These are phyloP conservation scores for Clavispora asparagi DNA, from an alignment of 805 yeast genomes.

Conservation along the genomic window DNA sequence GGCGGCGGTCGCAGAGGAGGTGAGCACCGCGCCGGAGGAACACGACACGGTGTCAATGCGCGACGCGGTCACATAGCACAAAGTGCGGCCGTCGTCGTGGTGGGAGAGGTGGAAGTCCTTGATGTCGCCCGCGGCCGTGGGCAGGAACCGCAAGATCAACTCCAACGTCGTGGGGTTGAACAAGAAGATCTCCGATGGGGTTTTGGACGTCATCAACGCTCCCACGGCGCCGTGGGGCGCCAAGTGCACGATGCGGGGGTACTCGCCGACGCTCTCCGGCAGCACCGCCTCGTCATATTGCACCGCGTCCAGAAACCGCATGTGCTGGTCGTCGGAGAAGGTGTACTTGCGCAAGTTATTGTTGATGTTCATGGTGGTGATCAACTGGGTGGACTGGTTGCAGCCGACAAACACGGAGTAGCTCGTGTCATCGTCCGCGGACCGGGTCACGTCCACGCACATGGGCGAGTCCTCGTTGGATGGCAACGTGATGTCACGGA, in stretches of 20 bases:
- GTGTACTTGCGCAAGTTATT: slow-evolving; percentile 67
- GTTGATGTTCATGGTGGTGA: slow-evolving; percentile 54
- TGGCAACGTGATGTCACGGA: slow-evolving; percentile 56
- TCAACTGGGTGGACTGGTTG: slow-evolving; percentile 59
- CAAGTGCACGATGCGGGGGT: slow-evolving; percentile 57
- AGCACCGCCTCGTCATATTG: slow-evolving; percentile 47
- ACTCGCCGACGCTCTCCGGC: slow-evolving; percentile 40
- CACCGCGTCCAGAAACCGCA: slow-evolving; percentile 54
- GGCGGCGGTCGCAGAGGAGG: slow-evolving; percentile 20
- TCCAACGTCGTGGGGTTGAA: slow-evolving; percentile 53
- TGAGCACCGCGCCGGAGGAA: slow-evolving; percentile 36
- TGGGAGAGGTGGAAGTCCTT: slow-evolving; percentile 67
- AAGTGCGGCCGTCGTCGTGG: slow-evolving; percentile 49
- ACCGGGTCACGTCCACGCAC: slow-evolving; percentile 50
- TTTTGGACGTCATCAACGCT: slow-evolving; percentile 61
- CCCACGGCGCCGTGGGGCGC: slow-evolving; percentile 59
- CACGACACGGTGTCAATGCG: slow-evolving; percentile 50
- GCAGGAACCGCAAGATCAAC: slow-evolving; percentile 48
- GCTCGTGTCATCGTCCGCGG: slow-evolving; percentile 18
- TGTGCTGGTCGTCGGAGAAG: slow-evolving; percentile 51
- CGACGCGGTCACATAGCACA: slow-evolving; percentile 57
- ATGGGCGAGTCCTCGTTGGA: slow-evolving; percentile 84
- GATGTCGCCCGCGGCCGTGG: slow-evolving; percentile 45
- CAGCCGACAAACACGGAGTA: slow-evolving; percentile 65
- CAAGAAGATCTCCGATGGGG: slow-evolving; percentile 59